Conservation (phyloP, 2,329 filamentous ascomycete species). For the Ceratocystis cacaofunesta region DNA sequence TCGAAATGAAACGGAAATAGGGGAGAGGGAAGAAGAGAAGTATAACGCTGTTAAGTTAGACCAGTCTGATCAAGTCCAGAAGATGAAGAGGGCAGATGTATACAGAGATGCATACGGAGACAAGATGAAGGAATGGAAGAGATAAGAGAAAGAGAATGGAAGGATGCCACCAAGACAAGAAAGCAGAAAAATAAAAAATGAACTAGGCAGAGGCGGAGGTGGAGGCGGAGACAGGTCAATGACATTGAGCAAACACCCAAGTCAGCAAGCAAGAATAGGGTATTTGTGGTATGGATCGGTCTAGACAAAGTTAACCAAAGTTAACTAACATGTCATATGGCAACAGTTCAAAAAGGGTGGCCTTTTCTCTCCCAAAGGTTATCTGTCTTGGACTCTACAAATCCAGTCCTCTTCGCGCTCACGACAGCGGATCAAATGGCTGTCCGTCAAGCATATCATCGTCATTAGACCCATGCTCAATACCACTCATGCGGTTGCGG, state of each 20-base stretch:
- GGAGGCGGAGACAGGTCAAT: neutral
- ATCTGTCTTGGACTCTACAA: too few relatives aligned
- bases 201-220: too few relatives aligned
- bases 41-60: conserved; percentile 4
- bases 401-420: neutral
- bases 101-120: neutral
- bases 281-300: too few relatives aligned
- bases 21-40: conserved; percentile 6
- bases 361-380: too few relatives aligned
- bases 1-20: neutral
- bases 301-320: too few relatives aligned
- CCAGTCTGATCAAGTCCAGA: neutral
- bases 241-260: neutral
- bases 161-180: neutral
- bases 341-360: too few relatives aligned
- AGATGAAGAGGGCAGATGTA: neutral
- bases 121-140: neutral
- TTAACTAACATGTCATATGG: too few relatives aligned
- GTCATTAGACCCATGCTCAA: conserved; percentile 43
- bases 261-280: too few relatives aligned
- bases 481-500: conserved; percentile 49
- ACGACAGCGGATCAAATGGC: conserved; percentile 45
- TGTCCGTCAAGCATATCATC: conserved; percentile 48
- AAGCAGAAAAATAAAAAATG: neutral
- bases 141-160: neutral